Evolutionary conservation across 352 stramenopile genomes (phyloP).

Genomic region (Lagenidium giganteum): DNA sequence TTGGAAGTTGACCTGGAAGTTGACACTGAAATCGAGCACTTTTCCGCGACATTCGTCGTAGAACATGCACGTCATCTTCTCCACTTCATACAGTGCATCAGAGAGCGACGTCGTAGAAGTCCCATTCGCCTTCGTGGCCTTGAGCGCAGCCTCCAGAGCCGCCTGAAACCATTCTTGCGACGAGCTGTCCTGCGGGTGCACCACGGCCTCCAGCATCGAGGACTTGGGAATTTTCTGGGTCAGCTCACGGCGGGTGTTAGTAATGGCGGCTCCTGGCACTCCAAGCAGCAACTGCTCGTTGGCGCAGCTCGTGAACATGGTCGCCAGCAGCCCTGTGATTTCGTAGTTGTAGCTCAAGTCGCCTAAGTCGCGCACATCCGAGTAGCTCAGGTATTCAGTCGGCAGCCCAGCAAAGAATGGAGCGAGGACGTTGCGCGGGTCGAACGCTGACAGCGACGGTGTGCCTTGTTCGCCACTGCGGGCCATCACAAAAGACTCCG

Average conservation of each 20-base stretch:
- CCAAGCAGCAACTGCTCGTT: conserved; percentile 25
- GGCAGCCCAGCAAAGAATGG: conserved; percentile 58
- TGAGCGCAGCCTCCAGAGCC: conserved; percentile 36
- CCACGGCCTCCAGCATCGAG: conserved; percentile 58
- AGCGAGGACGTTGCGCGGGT: conserved; percentile 34
- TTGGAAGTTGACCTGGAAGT: conserved; percentile 70
- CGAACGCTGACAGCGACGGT: conserved; percentile 46
- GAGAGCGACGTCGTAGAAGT: conserved; percentile 18
- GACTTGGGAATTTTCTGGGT: too few relatives aligned
- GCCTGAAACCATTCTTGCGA: conserved; percentile 42
- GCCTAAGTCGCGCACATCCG: conserved; percentile 70
- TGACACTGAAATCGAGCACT: conserved; percentile 54
- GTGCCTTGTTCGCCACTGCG: conserved; percentile 41
- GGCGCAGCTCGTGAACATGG: conserved; percentile 73
- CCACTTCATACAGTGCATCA: conserved; percentile 58
- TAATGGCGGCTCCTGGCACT: conserved; percentile 10
- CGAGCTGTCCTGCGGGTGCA: conserved; percentile 39
- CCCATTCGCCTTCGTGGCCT: conserved; percentile 16
- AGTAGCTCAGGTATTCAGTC: conserved; percentile 59
- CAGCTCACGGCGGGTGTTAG: not conserved
- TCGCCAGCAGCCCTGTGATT: conserved; percentile 58
- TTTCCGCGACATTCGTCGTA: conserved; percentile 78
- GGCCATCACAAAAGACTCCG: conserved; percentile 45
- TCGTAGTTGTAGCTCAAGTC: conserved; percentile 85
- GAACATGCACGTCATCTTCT: conserved; percentile 89